Evolutionary conservation across 352 stramenopile genomes (phyloP), one percentile per base, ranked within the genome.

Genomic region (Globisporangium takayamanum): DNA sequence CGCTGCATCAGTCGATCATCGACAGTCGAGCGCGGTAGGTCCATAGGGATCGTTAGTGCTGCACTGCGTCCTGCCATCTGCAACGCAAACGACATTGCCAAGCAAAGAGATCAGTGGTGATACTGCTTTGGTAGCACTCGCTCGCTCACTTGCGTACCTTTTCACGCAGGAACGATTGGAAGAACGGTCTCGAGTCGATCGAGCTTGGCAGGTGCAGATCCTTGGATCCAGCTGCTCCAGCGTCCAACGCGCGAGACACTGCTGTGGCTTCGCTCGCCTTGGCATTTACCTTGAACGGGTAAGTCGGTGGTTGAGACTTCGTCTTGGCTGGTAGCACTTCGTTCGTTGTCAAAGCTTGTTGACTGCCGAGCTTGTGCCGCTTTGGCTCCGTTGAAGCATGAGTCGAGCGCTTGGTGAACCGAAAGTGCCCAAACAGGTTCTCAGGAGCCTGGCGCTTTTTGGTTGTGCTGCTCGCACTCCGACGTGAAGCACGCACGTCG

Each of bases 1-100:
- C 62, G 62, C 18, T 25, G 55, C 56, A 67, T 64, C 5, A 64
- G 30, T 12, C 48, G 30, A 33, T 67, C 26, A 12, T 64, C 61
- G 6, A 67, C 44, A 12, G 61, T 64, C 22, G 53, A 66, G 22
- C 53, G 53, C 11, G 53, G 20, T 6, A 46, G 7, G 15, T 55
- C n/a, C 16, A 45, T 33, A 1, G 14, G 14, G 22, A 26, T 8
- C 18, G 28, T 14, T 11, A 28, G 7, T 37, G 30, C 6, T 39
- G 33, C 7, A 7, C 33, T 39, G 10, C 33, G 33, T 39, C 33
- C 33, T 39, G 33, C 33, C 33, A 12, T 39, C 33, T 39, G 10
- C 33, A 12, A 39, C 5, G 33, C 33, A 10, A 39, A 39, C 8
- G 7, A 14, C 33, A 39, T 10, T 1, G 33, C 33, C 33, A 39